phyloP scores from a whole-genome alignment of 495 filamentous ascomycete genomes.

The Neurospora tetrasperma region DNA sequence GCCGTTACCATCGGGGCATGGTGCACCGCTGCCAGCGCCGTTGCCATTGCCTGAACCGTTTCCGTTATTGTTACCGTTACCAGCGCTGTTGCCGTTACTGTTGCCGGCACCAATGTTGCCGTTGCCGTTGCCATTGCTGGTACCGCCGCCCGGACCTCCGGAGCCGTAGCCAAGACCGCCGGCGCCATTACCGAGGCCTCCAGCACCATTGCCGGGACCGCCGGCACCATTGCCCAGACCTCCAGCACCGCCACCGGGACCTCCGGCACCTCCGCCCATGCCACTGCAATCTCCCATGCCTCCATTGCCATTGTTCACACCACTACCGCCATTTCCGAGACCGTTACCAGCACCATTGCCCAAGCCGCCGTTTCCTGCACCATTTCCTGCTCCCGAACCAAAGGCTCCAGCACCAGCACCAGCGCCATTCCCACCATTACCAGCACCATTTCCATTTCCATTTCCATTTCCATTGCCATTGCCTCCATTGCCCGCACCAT shows the following conservation, averaged over 20 bases:
- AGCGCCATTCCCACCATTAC: slow-evolving; percentile 3
- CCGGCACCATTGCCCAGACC: background rate
- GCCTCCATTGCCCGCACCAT: too few species aligned
- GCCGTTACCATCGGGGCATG: background rate
- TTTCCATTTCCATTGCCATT: background rate
- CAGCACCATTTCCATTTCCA: background rate
- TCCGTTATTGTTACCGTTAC: background rate
- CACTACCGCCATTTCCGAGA: background rate
- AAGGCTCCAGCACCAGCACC: background rate
- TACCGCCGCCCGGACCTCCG: background rate
- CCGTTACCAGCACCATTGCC: slow-evolving; percentile 4
- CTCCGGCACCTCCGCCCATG: background rate
- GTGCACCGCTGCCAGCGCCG: background rate
- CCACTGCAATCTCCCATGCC: background rate
- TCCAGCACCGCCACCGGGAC: background rate
- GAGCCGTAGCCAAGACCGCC: background rate
- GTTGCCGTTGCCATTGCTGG: background rate
- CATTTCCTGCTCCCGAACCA: background rate
- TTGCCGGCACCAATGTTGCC: background rate
- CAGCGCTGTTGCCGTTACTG: background rate
- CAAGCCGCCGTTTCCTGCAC: background rate
- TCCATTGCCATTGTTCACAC: background rate
- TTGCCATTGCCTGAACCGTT: background rate
- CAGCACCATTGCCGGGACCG: background rate
- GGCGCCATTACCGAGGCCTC: slow-evolving; percentile 1